Evolutionary conservation across 2,329 filamentous ascomycete genomes (phyloP).

Genomic region (Metarhizium guizhouense): DNA sequence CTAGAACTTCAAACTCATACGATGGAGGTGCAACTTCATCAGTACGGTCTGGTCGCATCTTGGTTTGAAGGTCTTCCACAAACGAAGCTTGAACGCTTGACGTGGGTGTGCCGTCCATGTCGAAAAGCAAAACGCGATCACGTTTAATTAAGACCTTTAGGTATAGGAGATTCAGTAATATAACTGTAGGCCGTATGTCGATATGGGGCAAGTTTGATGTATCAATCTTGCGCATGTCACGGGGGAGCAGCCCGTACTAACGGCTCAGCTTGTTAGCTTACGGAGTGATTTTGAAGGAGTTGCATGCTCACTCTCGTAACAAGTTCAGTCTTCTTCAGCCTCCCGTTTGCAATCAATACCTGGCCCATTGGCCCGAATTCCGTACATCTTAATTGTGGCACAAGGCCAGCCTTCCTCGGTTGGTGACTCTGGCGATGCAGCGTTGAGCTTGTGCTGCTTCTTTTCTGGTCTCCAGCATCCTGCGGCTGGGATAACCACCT

Average conservation of each 20-base stretch:
- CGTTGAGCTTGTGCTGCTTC: not conserved
- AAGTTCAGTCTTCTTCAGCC: constrained; percentile 93
- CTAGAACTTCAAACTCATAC: constrained; percentile 90
- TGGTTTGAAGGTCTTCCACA: constrained; percentile 92
- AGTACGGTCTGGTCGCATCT: constrained; percentile 64
- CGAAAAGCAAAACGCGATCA: constrained; percentile 86
- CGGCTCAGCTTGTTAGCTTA: not conserved
- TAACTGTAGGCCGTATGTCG: constrained; percentile 81
- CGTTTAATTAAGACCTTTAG: constrained; percentile 90
- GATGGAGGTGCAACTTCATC: constrained; percentile 28
- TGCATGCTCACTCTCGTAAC: constrained; percentile 68
- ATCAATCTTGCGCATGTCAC: constrained; percentile 93
- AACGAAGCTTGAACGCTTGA: constrained; percentile 93
- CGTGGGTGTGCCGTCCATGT: constrained; percentile 86
- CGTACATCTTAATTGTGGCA: constrained; percentile 61
- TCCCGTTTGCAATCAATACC: constrained; percentile 83
- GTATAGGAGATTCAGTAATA: constrained; percentile 87
- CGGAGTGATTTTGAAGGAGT: not conserved
- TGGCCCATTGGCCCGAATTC: constrained; percentile 89
- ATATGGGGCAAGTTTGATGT: constrained; percentile 92
- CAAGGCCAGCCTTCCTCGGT: not conserved
- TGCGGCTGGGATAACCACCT: not conserved
- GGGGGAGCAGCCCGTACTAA: constrained; percentile 82
- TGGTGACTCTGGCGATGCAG: not conserved
- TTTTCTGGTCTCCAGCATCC: not conserved